Evolutionary conservation across 2,329 filamentous ascomycete genomes (phyloP), one percentile per base, ranked within the genome.

Genomic region (Cytospora piceae): DNA sequence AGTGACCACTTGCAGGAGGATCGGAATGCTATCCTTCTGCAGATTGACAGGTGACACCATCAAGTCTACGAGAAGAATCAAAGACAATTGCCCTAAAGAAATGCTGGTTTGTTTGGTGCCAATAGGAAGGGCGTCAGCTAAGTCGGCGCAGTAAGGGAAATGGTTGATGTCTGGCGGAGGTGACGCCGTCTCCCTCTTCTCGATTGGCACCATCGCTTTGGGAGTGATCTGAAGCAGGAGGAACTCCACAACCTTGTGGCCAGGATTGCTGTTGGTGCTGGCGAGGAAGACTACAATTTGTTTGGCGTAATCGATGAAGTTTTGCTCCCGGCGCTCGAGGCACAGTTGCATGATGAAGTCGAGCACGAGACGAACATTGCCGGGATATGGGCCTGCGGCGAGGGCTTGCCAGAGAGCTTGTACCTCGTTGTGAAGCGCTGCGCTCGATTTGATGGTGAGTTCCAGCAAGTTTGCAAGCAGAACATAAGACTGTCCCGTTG

Each of bases 251-350:
- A 99, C 94, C 73, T 96, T 96, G 57, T 92, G 90, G 0, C 94
- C 94, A 2, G 94, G 74, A 78, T 90, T 73, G 85, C 81, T 85
- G 69, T 81, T 83, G 0, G 85, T 97, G 70, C 92, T 95, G 0
- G 95, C 96, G 6, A 99, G 77, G 75, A 97, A 98, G 0, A 99
- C 96, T 20, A 98, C 93, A 61, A 99, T 95, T 76, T 99, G 95
- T 79, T 98, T 99, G 6, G 94, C 94, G 74, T 96, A 97, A 71
- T 97, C 93, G 63, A 99, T 94, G 76, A 97, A 99, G 72, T 97
- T 98, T 73, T 99, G 95, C 76, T 99, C 96, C 58, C 94, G 89
- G 37, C 94, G 89, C 73, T 99, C 95, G 14, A 99, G 81, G 71
- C 95, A 99, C 5, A 98, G 85, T 32, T 89, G 89, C 77, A 99